Base-by-base conservation (phyloP, 306 rosid genomes). In the Astragalus glycyphyllos region DNA sequence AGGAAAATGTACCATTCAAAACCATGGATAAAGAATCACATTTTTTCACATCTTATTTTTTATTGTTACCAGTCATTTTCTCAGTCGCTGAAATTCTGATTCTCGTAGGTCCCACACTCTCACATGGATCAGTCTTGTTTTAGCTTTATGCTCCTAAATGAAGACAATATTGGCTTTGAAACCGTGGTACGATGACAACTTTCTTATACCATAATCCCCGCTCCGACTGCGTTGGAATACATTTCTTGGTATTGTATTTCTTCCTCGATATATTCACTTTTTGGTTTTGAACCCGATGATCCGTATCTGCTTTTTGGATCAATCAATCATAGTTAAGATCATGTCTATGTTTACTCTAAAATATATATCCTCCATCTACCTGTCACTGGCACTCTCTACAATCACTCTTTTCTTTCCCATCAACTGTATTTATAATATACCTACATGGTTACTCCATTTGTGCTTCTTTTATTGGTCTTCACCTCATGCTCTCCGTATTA, bases 381-480 rank as follows among this genome's bases (percentile, higher is more conserved):
- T 84, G 88, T 89, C 85, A 63, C 57, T 29, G 56, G 15, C 78
- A 34, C 73, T 64, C 80, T 66, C 61, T 65, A 58, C 26, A 60
- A 72, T 35, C 34, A 12, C 56, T 53, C 55, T 31, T 49, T 71
- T 16, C 2, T 31, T 47, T 13, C 54, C 4, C 54, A 35, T 2
- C 34, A 71, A 80, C 15, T 35, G 40, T 35, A 4, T 8, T 7
- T 5, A 0, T 6, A 35, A 6, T 4, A 35, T 1, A 35, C 40
- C 40, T 35, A 35, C 40, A 26, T 3, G 40, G 5, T 35, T 35
- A 35, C 40, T 5, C 4, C 45, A 69, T 81, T 12, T 76, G 67
- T 41, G 15, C 58, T 61, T 69, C 20, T 76, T 80, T 57, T 64
- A 68, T 16, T 72, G 73, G 68, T 40, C 57, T 9, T 23, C 47